Conservation (phyloP, 805 yeast genomes). For the Candida awuae region DNA sequence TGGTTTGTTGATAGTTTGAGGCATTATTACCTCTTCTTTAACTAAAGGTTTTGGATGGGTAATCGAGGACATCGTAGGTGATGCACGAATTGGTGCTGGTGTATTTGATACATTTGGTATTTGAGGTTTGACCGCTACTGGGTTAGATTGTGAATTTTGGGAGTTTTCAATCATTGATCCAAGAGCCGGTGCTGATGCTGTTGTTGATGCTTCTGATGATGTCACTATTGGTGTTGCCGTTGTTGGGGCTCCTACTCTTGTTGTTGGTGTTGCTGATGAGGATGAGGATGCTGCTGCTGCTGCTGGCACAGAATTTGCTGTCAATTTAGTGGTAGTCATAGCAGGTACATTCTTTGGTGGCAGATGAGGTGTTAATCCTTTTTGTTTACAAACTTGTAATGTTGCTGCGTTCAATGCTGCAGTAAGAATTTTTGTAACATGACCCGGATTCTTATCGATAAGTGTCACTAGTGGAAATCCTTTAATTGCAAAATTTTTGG, state of each 20-base stretch:
- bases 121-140: too few relatives aligned
- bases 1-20: conserved; percentile 2
- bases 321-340: neutral
- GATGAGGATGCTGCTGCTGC: neutral
- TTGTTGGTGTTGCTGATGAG: conserved; percentile 8
- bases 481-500: conserved; percentile 73
- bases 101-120: too few relatives aligned
- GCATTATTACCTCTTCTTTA: too few relatives aligned
- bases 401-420: conserved; percentile 79
- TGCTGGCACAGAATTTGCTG: conserved; percentile 6
- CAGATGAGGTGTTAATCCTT: conserved; percentile 30
- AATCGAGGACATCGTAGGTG: too few relatives aligned
- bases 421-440: conserved; percentile 67
- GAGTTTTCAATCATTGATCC: neutral
- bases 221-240: conserved; percentile 20
- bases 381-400: conserved; percentile 47
- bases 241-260: neutral
- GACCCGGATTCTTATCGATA: conserved; percentile 75
- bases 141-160: too few relatives aligned
- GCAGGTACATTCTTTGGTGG: conserved; percentile 10
- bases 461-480: conserved; percentile 72
- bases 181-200: neutral
- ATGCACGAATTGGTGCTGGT: too few relatives aligned
- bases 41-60: too few relatives aligned
- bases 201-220: conserved; percentile 23